Evolutionary conservation across 2,329 filamentous ascomycete species (phyloP).

Genomic region (Botrytis paeoniae): DNA sequence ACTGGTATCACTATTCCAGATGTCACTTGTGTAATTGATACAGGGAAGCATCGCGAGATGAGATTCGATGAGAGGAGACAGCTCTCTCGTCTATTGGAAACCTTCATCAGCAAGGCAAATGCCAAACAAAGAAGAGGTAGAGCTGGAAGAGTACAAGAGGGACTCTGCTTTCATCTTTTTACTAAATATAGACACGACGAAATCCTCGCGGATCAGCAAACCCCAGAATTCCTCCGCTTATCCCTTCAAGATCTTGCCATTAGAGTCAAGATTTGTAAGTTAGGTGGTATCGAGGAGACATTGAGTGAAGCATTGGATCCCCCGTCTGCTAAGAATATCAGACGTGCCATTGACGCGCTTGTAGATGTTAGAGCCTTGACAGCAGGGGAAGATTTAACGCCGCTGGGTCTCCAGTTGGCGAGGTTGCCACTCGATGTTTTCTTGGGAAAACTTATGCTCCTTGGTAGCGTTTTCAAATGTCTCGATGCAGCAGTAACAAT

Average conservation of each 20-base stretch:
- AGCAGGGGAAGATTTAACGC: slow-evolving; percentile 74
- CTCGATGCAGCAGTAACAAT: slow-evolving; percentile 89
- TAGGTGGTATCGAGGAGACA: slow-evolving; percentile 89
- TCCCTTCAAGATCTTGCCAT: slow-evolving; percentile 94
- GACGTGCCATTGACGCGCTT: slow-evolving; percentile 85
- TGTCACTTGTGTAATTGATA: slow-evolving; percentile 94
- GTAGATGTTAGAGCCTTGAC: slow-evolving; percentile 92
- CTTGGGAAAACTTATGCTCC: slow-evolving; percentile 85
- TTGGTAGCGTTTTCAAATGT: slow-evolving; percentile 84
- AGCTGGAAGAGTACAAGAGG: slow-evolving; percentile 92
- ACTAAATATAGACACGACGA: slow-evolving; percentile 85
- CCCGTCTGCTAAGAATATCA: slow-evolving; percentile 87
- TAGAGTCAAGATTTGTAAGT: slow-evolving; percentile 94
- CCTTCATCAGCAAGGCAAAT: slow-evolving; percentile 93
- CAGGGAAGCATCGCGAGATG: slow-evolving; percentile 97
- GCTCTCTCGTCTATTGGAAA: slow-evolving; percentile 84
- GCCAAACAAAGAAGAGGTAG: slow-evolving; percentile 92
- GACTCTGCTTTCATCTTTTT: slow-evolving; percentile 93
- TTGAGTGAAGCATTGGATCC: slow-evolving; percentile 85
- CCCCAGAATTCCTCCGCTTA: slow-evolving; percentile 90
- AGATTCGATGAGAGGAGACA: slow-evolving; percentile 91
- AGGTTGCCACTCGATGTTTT: slow-evolving; percentile 91
- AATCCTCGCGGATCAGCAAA: slow-evolving; percentile 86
- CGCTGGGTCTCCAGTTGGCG: slow-evolving; percentile 81
- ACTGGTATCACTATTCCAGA: slow-evolving; percentile 98